Percentiles rank a stretch among this genome's conserved stretches.
Conservation (phyloP, 306 rosid genomes). For the Biancaea sappan region DNA sequence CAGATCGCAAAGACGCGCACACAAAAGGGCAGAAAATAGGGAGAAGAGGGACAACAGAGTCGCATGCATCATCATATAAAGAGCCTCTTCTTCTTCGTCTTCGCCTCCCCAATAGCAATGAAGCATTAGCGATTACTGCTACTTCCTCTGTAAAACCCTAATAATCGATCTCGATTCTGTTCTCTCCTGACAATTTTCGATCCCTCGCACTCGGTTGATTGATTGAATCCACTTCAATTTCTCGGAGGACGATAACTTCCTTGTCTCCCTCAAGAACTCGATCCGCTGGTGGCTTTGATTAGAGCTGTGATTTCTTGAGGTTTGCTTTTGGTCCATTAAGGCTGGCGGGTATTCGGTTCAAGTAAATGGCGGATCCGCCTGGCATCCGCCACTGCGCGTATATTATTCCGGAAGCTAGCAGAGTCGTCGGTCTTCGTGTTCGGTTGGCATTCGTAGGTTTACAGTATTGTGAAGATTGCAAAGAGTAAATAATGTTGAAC, state of each 20-base stretch:
- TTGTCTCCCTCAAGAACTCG: slow-evolving; percentile 4
- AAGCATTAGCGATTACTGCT: slow-evolving; percentile 46
- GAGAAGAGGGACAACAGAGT: not conserved
- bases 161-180: slow-evolving; percentile 35
- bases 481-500: slow-evolving; percentile 84
- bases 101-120: slow-evolving; percentile 5
- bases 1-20: not conserved
- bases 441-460: slow-evolving; percentile 46
- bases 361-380: slow-evolving; percentile 93
- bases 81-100: not conserved
- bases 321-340: slow-evolving; percentile 38
- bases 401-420: slow-evolving; percentile 32
- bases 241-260: slow-evolving; percentile 2
- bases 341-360: slow-evolving; percentile 72
- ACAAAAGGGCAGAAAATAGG: not conserved
- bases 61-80: slow-evolving; percentile 30
- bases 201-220: slow-evolving; percentile 31
- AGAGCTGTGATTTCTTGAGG: slow-evolving; percentile 32
- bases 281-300: slow-evolving; percentile 43
- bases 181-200: slow-evolving; percentile 31
- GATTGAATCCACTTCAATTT: slow-evolving; percentile 35
- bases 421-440: slow-evolving; percentile 27
- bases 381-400: slow-evolving; percentile 54
- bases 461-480: slow-evolving; percentile 44
- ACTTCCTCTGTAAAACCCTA: slow-evolving; percentile 82